Percentiles rank a stretch among this genome's conserved stretches.
Evolutionary conservation across 768 basidiomycete species (phyloP).

Genomic region (Lentinula lateritia): DNA sequence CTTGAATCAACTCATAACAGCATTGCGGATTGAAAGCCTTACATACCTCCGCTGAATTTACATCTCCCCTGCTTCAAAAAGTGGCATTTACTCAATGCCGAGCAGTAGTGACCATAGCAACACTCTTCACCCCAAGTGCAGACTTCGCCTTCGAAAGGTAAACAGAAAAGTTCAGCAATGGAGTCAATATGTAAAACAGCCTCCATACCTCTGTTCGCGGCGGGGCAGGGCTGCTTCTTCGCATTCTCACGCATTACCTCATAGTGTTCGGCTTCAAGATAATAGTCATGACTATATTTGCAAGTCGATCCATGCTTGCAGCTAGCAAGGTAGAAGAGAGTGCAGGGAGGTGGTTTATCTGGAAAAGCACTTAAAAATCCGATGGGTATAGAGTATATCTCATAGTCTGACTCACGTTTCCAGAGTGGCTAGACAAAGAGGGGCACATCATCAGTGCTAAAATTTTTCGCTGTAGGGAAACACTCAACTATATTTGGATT

Average conservation of each 20-base stretch:
- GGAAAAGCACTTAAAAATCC: not conserved
- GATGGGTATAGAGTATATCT: not conserved
- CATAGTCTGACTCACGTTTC: slow-evolving; percentile 43
- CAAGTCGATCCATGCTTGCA: slow-evolving; percentile 58
- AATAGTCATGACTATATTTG: slow-evolving; percentile 59
- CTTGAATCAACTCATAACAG: slow-evolving; percentile 6
- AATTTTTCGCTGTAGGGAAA: slow-evolving; percentile 6
- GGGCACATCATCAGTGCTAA: slow-evolving; percentile 13
- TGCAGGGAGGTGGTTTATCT: slow-evolving; percentile 67
- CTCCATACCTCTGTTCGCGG: slow-evolving; percentile 48
- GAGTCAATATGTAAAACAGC: not conserved
- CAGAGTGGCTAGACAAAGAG: slow-evolving; percentile 39
- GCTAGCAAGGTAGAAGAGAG: slow-evolving; percentile 55
- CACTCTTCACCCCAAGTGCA: slow-evolving; percentile 60
- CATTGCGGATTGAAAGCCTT: slow-evolving; percentile 1
- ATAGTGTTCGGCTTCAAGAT: slow-evolving; percentile 48
- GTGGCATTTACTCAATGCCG: slow-evolving; percentile 34
- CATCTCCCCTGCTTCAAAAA: slow-evolving; percentile 52
- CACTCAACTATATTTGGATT: slow-evolving; percentile 50
- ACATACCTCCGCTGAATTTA: slow-evolving; percentile 57
- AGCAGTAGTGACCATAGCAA: slow-evolving; percentile 50
- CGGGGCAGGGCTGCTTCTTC: slow-evolving; percentile 57
- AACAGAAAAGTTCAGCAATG: slow-evolving; percentile 1
- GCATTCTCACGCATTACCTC: slow-evolving; percentile 50
- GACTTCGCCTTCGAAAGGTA: slow-evolving; percentile 35